Evolutionary conservation across 768 basidiomycete genomes (phyloP).

Genomic region (Arthromyces matolae): DNA sequence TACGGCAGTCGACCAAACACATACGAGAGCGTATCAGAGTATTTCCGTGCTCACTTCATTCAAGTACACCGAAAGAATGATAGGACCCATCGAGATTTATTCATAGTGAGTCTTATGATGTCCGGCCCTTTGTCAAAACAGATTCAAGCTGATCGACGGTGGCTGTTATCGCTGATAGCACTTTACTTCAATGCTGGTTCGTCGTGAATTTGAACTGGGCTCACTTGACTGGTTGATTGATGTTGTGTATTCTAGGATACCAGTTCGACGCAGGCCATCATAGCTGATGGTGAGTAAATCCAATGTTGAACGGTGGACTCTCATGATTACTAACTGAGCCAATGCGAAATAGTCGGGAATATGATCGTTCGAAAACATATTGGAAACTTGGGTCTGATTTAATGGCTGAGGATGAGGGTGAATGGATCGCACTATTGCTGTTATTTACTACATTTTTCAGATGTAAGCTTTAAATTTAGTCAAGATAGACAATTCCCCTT

Average conservation of each 20-base stretch:
- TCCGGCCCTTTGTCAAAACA: conserved; percentile 9
- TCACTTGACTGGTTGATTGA: background rate
- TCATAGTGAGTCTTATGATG: conserved; percentile 47
- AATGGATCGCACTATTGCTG: too few relatives aligned
- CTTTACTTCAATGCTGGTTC: conserved; percentile 65
- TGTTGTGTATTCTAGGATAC: conserved; percentile 45
- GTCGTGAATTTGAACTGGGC: background rate
- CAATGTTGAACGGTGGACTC: background rate
- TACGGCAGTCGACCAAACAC: conserved; percentile 73
- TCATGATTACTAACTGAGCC: background rate
- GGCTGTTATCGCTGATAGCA: conserved; percentile 41
- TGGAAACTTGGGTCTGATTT: conserved; percentile 41
- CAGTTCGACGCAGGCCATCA: conserved; percentile 58
- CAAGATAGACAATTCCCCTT: too few relatives aligned
- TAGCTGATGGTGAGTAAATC: conserved; percentile 46
- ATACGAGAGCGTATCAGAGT: conserved; percentile 73
- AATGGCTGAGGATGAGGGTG: too few relatives aligned
- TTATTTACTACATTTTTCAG: background rate
- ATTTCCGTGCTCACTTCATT: conserved; percentile 81
- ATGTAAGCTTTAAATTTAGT: background rate
- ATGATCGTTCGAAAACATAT: conserved; percentile 62
- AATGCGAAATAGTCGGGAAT: conserved; percentile 54
- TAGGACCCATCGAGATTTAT: conserved; percentile 69
- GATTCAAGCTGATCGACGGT: background rate
- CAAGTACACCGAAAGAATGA: conserved; percentile 76